Evolutionary conservation across 306 rosid genomes (phyloP).

Genomic region (Vachellia collinsii): DNA sequence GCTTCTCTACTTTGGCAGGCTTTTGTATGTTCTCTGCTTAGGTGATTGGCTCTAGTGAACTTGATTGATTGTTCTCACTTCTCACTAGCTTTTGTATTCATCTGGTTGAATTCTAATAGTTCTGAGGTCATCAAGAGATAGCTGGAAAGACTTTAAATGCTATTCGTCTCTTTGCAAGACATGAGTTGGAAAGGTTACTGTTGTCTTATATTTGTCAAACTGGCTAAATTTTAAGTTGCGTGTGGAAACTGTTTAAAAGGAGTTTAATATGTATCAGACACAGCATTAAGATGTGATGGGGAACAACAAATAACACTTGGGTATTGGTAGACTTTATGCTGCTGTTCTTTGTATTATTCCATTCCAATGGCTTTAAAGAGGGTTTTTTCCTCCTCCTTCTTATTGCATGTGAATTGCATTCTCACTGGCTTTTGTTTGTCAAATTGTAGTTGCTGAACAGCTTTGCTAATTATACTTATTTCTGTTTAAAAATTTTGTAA

Average conservation of each 20-base stretch:
- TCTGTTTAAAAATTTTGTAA: neutral
- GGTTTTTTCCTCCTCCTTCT: neutral
- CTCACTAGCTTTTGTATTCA: neutral
- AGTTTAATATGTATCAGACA: neutral
- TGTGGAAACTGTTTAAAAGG: neutral
- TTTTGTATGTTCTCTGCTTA: neutral
- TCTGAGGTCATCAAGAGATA: neutral
- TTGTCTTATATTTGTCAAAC: neutral
- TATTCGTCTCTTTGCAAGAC: neutral
- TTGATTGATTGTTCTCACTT: neutral
- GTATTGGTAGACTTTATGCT: neutral
- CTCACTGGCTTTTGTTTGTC: neutral
- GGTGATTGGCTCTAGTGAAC: neutral
- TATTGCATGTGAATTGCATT: neutral
- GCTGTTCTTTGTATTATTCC: neutral
- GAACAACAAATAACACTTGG: neutral
- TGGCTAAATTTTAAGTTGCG: neutral
- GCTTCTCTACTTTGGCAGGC: neutral
- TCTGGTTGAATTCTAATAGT: neutral
- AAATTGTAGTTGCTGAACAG: neutral
- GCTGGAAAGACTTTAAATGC: neutral
- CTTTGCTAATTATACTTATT: neutral
- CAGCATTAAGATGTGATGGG: neutral
- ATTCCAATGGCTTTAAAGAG: neutral
- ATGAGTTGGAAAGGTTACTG: neutral